These are phyloP conservation scores for Agarophyton chilense DNA, from an alignment of 23 red algal genomes.

Conservation along the genomic window DNA sequence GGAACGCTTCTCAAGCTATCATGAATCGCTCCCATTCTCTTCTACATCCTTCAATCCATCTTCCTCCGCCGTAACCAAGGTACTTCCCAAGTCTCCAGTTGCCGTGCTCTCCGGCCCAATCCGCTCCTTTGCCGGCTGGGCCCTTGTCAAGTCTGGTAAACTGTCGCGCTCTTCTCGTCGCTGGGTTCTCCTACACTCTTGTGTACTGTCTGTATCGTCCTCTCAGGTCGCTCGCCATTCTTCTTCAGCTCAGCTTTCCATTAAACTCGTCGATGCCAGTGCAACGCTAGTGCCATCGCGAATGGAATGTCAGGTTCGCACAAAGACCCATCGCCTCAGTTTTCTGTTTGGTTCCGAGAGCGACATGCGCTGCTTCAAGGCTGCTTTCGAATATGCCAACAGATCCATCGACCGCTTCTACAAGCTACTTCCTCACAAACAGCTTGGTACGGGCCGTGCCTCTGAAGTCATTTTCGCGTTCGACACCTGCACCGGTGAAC, in stretches of 20 bases:
- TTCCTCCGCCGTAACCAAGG: background rate
- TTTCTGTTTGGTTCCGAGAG: conserved; percentile 51
- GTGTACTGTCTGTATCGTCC: conserved; percentile 14
- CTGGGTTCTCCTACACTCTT: conserved; percentile 44
- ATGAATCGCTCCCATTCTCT: conserved; percentile 5
- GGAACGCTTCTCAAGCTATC: conserved; percentile 14
- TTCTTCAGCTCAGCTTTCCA: conserved; percentile 17
- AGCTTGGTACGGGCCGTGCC: conserved; percentile 35
- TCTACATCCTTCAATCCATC: conserved; percentile 30
- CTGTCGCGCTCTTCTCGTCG: conserved; percentile 48
- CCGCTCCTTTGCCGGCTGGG: conserved; percentile 62
- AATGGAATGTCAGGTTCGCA: conserved; percentile 43
- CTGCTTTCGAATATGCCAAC: conserved; percentile 69
- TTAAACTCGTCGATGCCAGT: background rate
- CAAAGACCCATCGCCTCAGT: conserved; percentile 44
- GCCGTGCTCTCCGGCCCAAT: conserved; percentile 70
- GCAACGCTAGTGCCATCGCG: background rate
- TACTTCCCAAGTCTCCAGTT: conserved; percentile 30
- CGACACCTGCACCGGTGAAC: conserved; percentile 57
- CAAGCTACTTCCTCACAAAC: conserved; percentile 42
- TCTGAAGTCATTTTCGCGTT: conserved; percentile 68
- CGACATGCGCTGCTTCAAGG: conserved; percentile 46
- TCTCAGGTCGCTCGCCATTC: conserved; percentile 15
- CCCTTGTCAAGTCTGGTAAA: conserved; percentile 32
- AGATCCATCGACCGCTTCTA: conserved; percentile 36